Evolutionary conservation across 2,329 filamentous ascomycete species (phyloP), one percentile per base, ranked within the genome.

Genomic region (Arthrobotrys pseudoclavata): DNA sequence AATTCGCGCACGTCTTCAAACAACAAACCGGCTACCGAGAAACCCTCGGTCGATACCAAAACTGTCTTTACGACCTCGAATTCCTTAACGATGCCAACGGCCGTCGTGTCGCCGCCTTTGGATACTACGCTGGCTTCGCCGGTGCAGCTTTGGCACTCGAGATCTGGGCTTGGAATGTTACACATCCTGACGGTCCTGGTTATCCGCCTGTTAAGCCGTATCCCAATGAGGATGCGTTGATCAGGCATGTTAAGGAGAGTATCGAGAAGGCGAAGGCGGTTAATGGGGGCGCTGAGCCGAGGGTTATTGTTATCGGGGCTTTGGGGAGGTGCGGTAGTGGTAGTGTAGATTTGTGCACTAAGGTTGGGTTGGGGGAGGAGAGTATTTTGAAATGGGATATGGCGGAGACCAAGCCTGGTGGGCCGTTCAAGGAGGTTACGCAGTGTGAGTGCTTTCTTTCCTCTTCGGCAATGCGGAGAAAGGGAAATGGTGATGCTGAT

Each of bases 261-360:
- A 86, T 97, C 26, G 88, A 89, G 62, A 86, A 87, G 31, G 92
- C 90, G 69, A 87, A 88, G 82, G 88, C 88, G 82, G 83, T 84
- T 29, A 90, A 92, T 83, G 87, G 87, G 9, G 91, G 92, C 60
- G 87, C 87, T 79, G 85, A 88, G 81, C 94, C 94, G 3, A 89
- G 89, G 79, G 89, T 94, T 76, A 88, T 98, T 76, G 90, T 97
- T 66, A 95, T 97, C 79, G 95, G 95, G 79, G 93, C 89, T 1
- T 86, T 91, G n/a, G 91, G 92, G 47, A 90, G 94, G 80, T 97
- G 94, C 83, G 94, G 94, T 69, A 89, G 88, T 53, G 95, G 95
- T 79, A 94, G 94, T 20, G 90, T 95, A 42, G 92, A 97, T 81
- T 86, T 95, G 75, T 92, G 92, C 83, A 86, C 89, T 81, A 90